phyloP scores from a whole-genome alignment of 345 rosid species.

The Citrus sinensis region DNA sequence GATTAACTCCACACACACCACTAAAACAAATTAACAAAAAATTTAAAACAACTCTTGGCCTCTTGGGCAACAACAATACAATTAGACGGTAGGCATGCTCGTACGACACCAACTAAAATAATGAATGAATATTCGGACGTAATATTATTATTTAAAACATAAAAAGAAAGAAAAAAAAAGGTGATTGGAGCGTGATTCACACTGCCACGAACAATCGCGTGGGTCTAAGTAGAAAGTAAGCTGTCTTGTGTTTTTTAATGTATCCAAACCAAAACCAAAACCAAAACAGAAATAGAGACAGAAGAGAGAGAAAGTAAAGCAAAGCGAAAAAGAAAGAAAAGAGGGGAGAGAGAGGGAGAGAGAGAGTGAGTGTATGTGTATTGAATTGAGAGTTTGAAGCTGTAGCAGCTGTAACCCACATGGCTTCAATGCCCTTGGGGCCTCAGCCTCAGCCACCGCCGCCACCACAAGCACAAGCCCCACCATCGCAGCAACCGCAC shows the following conservation, averaged over 20 bases:
- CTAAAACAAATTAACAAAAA: too few species aligned
- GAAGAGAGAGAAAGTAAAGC: slow-evolving; percentile 4
- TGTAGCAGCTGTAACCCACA: slow-evolving; percentile 45
- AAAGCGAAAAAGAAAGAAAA: slow-evolving; percentile 13
- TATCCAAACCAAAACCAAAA: not conserved
- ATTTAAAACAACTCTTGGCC: too few species aligned
- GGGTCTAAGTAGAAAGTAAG: not conserved
- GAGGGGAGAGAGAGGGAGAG: slow-evolving; percentile 12
- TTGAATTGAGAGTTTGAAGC: not conserved
- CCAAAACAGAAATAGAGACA: slow-evolving; percentile 9
- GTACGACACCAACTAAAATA: too few species aligned
- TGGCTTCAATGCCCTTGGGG: slow-evolving; percentile 51
- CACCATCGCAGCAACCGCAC: slow-evolving; percentile 25
- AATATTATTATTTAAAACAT: too few species aligned
- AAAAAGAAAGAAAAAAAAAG: too few species aligned
- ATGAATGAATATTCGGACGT: too few species aligned
- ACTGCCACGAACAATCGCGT: not conserved
- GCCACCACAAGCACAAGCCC: slow-evolving; percentile 5
- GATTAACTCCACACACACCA: too few species aligned
- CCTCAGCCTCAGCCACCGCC: slow-evolving; percentile 31
- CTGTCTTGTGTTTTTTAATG: not conserved
- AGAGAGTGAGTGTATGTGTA: slow-evolving; percentile 1
- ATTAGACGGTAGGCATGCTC: not conserved
- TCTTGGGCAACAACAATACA: not conserved
- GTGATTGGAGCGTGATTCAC: not conserved